Percentiles rank a stretch among this genome's conserved stretches.
Conservation (phyloP, 2,329 filamentous ascomycete genomes). For the Trichophyton simii region DNA sequence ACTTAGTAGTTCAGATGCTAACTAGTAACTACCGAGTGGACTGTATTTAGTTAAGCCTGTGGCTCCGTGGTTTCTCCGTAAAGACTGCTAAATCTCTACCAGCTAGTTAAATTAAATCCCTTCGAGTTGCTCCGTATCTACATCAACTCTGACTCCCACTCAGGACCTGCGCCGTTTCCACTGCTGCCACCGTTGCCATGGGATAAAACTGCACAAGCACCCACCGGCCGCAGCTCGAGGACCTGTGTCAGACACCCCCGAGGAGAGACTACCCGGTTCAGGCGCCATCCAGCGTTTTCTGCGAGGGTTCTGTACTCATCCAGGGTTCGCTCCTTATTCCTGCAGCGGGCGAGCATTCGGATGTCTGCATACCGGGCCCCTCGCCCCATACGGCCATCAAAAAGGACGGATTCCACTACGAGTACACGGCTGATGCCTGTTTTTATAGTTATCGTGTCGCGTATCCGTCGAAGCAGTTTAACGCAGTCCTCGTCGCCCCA, state of each 20-base stretch:
- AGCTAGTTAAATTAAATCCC: no score
- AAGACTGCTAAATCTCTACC: no score
- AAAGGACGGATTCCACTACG: background rate
- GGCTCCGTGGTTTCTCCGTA: no score
- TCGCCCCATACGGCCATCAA: background rate
- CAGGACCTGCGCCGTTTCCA: background rate
- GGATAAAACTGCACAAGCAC: background rate
- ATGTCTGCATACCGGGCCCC: constrained; percentile 1
- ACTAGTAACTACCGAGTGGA: no score
- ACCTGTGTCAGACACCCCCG: background rate
- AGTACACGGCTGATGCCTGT: background rate
- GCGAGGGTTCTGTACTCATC: background rate
- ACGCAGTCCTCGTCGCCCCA: background rate
- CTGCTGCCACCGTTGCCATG: background rate
- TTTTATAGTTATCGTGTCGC: background rate
- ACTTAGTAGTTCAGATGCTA: no score
- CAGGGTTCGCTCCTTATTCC: background rate
- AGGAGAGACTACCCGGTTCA: background rate
- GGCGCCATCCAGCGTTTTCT: background rate
- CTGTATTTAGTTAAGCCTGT: no score
- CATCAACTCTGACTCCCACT: background rate
- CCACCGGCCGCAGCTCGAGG: background rate
- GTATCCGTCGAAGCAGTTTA: background rate
- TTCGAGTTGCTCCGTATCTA: background rate
- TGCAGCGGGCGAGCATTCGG: background rate